A percentile compares a stretch with the other conserved stretches of the same genome.
Conservation (phyloP, 1,284 basidiomycete species). For the Vanrija sp. region DNA sequence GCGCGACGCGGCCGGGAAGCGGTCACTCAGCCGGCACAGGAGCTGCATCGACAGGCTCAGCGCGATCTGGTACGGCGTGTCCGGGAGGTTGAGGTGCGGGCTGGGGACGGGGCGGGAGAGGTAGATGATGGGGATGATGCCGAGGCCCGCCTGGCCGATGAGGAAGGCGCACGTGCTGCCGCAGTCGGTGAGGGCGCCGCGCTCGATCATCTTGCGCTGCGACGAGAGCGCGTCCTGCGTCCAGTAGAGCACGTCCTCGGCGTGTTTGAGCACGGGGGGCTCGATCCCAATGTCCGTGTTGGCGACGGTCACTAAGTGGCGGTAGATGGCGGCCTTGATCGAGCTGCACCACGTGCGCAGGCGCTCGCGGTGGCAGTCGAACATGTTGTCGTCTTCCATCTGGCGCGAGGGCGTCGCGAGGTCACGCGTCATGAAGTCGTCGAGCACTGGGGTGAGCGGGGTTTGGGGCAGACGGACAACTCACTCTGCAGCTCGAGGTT, state of each 20-base stretch:
- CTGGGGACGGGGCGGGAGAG: no score
- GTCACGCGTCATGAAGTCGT: no score
- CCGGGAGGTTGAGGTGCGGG: no score
- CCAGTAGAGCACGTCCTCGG: not conserved
- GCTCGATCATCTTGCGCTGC: constrained; percentile 3
- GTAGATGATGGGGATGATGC: no score
- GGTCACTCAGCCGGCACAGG: no score
- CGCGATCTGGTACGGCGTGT: no score
- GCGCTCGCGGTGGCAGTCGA: constrained; percentile 1
- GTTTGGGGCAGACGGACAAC: no score
- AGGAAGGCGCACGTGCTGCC: no score
- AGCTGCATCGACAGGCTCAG: no score
- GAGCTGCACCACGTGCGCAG: not conserved
- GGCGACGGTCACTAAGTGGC: not conserved
- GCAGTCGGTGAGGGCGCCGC: not conserved
- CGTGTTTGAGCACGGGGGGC: not conserved
- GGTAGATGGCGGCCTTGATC: constrained; percentile 1
- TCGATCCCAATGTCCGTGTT: not conserved
- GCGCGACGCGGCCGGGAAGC: no score
- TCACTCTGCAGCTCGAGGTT: not conserved
- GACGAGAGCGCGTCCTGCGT: constrained; percentile 1
- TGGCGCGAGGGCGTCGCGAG: no score
- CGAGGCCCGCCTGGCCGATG: no score
- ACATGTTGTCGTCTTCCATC: constrained; percentile 7
- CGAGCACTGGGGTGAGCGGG: not conserved